These are phyloP conservation scores for Dictyostelium firmibasis DNA, from an alignment of 78 protist species.

Conservation along the genomic window DNA sequence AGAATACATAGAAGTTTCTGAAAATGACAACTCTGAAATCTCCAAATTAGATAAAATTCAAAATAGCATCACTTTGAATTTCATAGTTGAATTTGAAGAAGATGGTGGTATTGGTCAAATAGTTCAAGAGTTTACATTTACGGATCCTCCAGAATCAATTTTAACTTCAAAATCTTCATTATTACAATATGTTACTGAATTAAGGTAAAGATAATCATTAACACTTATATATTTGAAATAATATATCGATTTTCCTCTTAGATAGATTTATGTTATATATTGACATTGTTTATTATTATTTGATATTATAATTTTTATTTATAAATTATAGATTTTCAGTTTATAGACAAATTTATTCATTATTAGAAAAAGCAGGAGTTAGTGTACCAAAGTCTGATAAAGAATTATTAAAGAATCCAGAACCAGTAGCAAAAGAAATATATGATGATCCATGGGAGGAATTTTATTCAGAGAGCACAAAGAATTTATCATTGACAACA, in stretches of 20 bases:
- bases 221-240: too few species aligned
- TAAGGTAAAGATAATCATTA: neutral
- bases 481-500: neutral
- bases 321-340: conserved; percentile 7
- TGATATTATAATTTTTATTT: too few species aligned
- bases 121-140: neutral
- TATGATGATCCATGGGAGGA: conserved; percentile 63
- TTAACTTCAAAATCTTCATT: conserved; percentile 31
- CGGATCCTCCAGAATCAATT: neutral
- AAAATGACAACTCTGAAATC: neutral
- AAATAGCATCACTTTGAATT: neutral
- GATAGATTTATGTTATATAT: too few species aligned
- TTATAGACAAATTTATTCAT: conserved; percentile 31
- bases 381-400: neutral
- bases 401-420: conserved; percentile 8
- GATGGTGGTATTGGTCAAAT: neutral
- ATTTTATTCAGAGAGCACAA: neutral
- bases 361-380: conserved; percentile 35
- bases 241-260: too few species aligned
- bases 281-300: neutral
- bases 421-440: neutral
- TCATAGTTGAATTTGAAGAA: conserved; percentile 18
- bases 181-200: neutral
- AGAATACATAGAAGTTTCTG: conserved; percentile 1
- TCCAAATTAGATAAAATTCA: conserved; percentile 50